Percentiles rank a stretch among this genome's conserved stretches.
These are phyloP conservation scores for Ceratocystis papillata DNA, from an alignment of 2,329 filamentous ascomycete genomes.

Conservation along the genomic window DNA sequence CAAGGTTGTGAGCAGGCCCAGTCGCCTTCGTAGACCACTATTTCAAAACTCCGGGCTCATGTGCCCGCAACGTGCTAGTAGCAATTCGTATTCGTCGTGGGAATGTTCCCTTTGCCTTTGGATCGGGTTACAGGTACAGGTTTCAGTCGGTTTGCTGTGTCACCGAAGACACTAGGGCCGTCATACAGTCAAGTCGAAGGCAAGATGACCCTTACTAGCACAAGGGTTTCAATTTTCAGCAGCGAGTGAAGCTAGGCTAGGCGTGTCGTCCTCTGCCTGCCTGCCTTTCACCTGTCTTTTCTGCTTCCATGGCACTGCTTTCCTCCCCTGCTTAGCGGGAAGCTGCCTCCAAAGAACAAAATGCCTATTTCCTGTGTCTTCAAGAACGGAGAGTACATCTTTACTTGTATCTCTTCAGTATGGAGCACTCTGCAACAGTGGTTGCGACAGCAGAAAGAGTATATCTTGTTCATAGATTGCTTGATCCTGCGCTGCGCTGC, in stretches of 20 bases:
- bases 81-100: not conserved
- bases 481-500: too few relatives aligned
- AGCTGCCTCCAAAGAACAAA: not conserved
- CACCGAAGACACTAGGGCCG: not conserved
- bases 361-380: too few relatives aligned
- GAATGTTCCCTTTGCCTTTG: not conserved
- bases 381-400: not conserved
- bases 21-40: not conserved
- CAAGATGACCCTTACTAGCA: not conserved
- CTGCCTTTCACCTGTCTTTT: not conserved
- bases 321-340: not conserved
- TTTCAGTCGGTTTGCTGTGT: slow-evolving; percentile 7
- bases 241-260: not conserved
- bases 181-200: not conserved
- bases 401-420: not conserved
- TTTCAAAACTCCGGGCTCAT: not conserved
- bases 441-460: not conserved
- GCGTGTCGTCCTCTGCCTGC: not conserved
- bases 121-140: slow-evolving; percentile 6
- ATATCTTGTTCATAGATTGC: too few relatives aligned
- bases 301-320: not conserved
- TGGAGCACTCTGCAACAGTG: not conserved
- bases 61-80: not conserved
- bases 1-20: not conserved
- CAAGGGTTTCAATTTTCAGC: not conserved